These are phyloP conservation scores for Dendrostoma leiphaemia DNA, from an alignment of 2,329 filamentous ascomycete genomes.

Conservation along the genomic window DNA sequence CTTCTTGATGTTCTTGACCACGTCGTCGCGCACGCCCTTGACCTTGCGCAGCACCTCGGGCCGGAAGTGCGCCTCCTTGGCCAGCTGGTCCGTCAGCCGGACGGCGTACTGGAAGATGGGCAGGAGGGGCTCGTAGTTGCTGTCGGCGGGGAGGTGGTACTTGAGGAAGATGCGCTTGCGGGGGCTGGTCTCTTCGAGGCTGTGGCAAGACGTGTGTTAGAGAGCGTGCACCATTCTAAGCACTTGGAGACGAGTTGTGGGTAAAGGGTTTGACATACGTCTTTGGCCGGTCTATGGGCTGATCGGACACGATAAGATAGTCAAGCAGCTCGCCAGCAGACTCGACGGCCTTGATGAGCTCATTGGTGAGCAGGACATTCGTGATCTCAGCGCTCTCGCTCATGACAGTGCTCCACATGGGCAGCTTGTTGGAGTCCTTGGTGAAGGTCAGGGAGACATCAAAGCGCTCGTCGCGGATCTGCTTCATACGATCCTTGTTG, in stretches of 20 bases:
- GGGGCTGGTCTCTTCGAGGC: constrained; percentile 77
- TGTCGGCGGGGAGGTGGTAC: constrained; percentile 64
- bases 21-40: constrained; percentile 73
- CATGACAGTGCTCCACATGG: constrained; percentile 90
- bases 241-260: no score
- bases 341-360: constrained; percentile 77
- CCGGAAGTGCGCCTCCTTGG: constrained; percentile 77
- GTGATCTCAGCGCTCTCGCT: constrained; percentile 95
- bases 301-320: constrained; percentile 85
- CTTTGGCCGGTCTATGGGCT: constrained; percentile 80
- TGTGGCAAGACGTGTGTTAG: no score
- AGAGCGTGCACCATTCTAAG: no score
- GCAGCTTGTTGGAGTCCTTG: constrained; percentile 89
- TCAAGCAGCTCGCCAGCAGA: constrained; percentile 79
- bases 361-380: constrained; percentile 80
- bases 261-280: constrained; percentile 68
- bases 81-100: constrained; percentile 80
- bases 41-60: constrained; percentile 87
- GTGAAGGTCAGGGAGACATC: constrained; percentile 90
- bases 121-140: constrained; percentile 63
- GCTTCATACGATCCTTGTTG: constrained; percentile 92
- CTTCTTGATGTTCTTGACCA: constrained; percentile 76
- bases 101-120: constrained; percentile 81
- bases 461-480: constrained; percentile 87
- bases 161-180: constrained; percentile 86